Evolutionary conservation across 257 asterid species (phyloP), one percentile per base, ranked within the genome.

Genomic region (Paraleonurus japonicus): DNA sequence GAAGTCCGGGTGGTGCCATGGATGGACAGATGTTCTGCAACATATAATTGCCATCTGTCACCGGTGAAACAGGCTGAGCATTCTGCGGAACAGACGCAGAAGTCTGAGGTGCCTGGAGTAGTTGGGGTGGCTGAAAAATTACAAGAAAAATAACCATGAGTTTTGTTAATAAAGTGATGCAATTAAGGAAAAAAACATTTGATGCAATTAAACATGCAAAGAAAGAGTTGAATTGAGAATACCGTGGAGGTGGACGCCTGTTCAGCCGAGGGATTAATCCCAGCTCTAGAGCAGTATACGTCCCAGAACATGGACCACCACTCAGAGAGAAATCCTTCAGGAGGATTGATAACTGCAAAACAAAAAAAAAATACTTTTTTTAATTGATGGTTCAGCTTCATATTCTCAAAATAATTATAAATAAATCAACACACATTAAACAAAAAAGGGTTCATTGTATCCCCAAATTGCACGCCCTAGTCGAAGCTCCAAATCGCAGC

Each of bases 271-370:
- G 45, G 12, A 41, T 39, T 37, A 0, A 30, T 51, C 8, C 41
- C 19, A 27, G 55, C 10, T 66, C 55, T 65, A 16, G 71, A 48
- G 67, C 12, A 26, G 69, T 54, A 76, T 10, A 53, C 2, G 2
- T 81, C 85, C 83, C 86, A 82, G 12, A 85, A 84, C 23, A 73
- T 2, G 53, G 72, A 55, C 92, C 95, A 86, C 92, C 89, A 88
- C 7, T 84, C 85, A 0, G 35, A 1, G 41, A 88, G 76, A 66
- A 79, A 81, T 33, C 85, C 89, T 17, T 75, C 79, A 1, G 85
- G 71, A 19, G 84, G 22, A 39, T 72, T 54, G 63, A 82, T n/a
- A 4, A 13, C 87, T 86, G 78, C 8, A 58, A 10, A 35, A 12
- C 0, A 2, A 61, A 61, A 58, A n/a, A n/a, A n/a, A n/a, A n/a